Percentiles rank a stretch among this genome's conserved stretches.
phyloP scores from a whole-genome alignment of 1,284 basidiomycete genomes.

The Phenoliferia sp. region DNA sequence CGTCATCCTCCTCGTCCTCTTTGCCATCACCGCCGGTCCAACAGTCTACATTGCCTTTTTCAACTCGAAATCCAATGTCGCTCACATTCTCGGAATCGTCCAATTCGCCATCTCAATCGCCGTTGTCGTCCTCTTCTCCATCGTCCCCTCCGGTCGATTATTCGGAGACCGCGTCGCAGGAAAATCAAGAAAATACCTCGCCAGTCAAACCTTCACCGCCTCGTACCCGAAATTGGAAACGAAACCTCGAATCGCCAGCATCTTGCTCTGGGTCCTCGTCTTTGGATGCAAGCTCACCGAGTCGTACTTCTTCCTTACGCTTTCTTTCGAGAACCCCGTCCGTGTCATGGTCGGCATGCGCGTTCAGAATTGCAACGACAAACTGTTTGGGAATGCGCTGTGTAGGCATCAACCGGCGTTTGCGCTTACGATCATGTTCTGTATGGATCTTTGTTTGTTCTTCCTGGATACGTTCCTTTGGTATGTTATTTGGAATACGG shows the following conservation, averaged over 20 bases:
- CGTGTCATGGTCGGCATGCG: conserved; percentile 89
- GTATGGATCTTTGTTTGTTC: conserved; percentile 91
- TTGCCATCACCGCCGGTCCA: conserved; percentile 78
- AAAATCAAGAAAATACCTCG: conserved; percentile 88
- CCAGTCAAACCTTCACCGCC: conserved; percentile 91
- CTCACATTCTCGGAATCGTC: conserved; percentile 82
- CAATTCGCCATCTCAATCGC: conserved; percentile 84
- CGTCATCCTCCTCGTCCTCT: conserved; percentile 74
- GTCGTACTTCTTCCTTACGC: conserved; percentile 91
- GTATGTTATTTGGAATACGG: conserved; percentile 91
- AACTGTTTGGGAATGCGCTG: conserved; percentile 69
- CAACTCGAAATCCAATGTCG: conserved; percentile 57
- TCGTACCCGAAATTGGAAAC: conserved; percentile 69
- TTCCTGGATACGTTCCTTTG: conserved; percentile 97
- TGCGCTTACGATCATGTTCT: conserved; percentile 88
- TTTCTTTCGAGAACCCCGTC: conserved; percentile 86
- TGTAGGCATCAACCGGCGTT: conserved; percentile 87
- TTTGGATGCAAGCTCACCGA: conserved; percentile 92
- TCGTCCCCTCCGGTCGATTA: conserved; percentile 86
- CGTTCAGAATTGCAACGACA: conserved; percentile 78
- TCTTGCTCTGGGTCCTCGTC: conserved; percentile 77
- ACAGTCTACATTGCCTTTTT: conserved; percentile 84
- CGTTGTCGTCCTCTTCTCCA: conserved; percentile 73
- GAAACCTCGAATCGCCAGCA: conserved; percentile 63
- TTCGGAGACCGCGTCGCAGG: conserved; percentile 92